Evolutionary conservation across 1,284 basidiomycete genomes (phyloP), one percentile per base, ranked within the genome.

Genomic region (Trametes hirsuta): DNA sequence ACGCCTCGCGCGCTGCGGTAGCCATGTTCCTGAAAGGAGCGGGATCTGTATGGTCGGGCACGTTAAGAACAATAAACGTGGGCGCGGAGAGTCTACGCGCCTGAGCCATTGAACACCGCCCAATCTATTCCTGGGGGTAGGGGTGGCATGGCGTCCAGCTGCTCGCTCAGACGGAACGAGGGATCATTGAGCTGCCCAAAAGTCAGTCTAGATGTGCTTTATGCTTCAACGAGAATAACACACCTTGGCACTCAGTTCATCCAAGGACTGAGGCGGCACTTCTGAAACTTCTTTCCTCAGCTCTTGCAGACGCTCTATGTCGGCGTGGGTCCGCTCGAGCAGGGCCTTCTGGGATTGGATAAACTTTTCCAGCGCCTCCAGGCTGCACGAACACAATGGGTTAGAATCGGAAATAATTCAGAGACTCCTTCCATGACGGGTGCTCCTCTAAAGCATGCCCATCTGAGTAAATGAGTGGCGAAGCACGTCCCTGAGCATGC

Each of bases 341-440:
- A 88, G 66, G 30, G 75, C 69, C 71, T 75, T 81, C 72, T 91
- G 89, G 42, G 79, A 76, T 59, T 83, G 76, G 64, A 91, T 81
- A 74, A 86, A 91, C 50, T 75, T 75, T 68, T 85, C 80, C 64
- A 91, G 84, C 77, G 86, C 86, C 75, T 86, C 79, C 67, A 88
- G 75, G 70, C 88, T 90, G 64, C 30, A 30, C 8, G 30, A 8
- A 30, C 4, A 8, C 30, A 30, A 30, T 34, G 6, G 25, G 6
- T 21, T 22, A 42, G 18, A 6, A 37, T 12, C n/a, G 15, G 14
- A 44, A 45, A 35, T 11, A 37, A 37, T 36, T n/a, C 30, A 24
- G 15, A 50, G 42, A 6, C 44, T 42, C 37, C 42, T 58, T 51
- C 59, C 40, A 56, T 9, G 47, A 47, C 18, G 39, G 15, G 34